Evolutionary conservation across 1,284 basidiomycete genomes (phyloP).

Genomic region (Puccinia sorghi): DNA sequence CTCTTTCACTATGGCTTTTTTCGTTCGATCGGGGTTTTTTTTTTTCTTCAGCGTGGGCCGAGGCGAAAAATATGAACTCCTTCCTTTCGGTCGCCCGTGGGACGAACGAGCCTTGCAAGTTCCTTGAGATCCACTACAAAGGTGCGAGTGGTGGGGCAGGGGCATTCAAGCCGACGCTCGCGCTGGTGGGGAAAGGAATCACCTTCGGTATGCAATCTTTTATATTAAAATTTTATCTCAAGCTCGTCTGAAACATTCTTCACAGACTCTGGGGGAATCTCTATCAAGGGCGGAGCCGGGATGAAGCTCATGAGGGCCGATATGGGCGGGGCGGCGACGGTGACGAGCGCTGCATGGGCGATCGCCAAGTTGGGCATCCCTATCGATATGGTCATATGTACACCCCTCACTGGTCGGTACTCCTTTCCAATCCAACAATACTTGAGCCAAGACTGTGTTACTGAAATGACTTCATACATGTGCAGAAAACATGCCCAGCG

Average conservation of each 20-base stretch:
- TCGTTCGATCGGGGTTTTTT: no score
- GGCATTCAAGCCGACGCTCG: slow-evolving; percentile 66
- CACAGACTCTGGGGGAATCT: slow-evolving; percentile 79
- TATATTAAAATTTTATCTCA: neutral
- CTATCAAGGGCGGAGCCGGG: slow-evolving; percentile 69
- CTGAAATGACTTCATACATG: slow-evolving; percentile 62
- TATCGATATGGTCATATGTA: slow-evolving; percentile 43
- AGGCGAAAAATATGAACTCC: slow-evolving; percentile 60
- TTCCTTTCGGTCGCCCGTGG: slow-evolving; percentile 86
- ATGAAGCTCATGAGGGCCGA: slow-evolving; percentile 78
- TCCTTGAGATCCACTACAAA: slow-evolving; percentile 84
- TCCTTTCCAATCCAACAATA: neutral
- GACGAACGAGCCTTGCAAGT: slow-evolving; percentile 77
- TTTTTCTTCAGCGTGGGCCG: slow-evolving; percentile 35
- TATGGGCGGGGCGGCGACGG: slow-evolving; percentile 84
- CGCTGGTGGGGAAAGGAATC: slow-evolving; percentile 83
- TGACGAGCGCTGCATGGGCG: slow-evolving; percentile 71
- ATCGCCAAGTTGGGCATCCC: slow-evolving; percentile 78
- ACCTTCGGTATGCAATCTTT: slow-evolving; percentile 63
- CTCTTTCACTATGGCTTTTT: neutral
- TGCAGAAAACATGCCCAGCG: slow-evolving; percentile 82
- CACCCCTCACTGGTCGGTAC: slow-evolving; percentile 36
- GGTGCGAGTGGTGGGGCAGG: slow-evolving; percentile 62
- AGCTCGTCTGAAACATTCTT: neutral
- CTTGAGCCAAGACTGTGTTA: neutral